Evolutionary conservation across 257 asterid genomes (phyloP).

Genomic region (Capsicum rhomboideum): DNA sequence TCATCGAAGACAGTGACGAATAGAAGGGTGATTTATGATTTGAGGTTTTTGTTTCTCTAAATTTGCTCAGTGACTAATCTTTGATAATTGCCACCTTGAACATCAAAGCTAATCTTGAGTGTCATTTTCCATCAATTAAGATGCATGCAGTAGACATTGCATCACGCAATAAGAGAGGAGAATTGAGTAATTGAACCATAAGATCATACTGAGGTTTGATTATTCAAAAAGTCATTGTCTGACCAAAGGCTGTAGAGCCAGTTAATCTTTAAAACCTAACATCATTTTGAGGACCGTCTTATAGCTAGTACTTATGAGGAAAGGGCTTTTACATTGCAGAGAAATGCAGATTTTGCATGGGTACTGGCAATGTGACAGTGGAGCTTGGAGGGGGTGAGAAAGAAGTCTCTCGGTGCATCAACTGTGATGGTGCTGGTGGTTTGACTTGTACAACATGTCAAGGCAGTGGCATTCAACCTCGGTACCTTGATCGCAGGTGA

Average conservation of each 20-base stretch:
- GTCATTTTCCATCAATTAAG: background rate
- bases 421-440: constrained; percentile 79
- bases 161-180: background rate
- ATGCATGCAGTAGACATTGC: background rate
- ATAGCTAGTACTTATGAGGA: background rate
- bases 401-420: constrained; percentile 81
- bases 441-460: constrained; percentile 98
- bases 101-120: background rate
- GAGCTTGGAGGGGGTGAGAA: constrained; percentile 78
- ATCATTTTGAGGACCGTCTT: background rate
- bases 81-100: background rate
- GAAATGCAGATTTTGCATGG: constrained; percentile 81
- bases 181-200: background rate
- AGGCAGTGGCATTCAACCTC: constrained; percentile 97
- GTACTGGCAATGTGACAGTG: constrained; percentile 61
- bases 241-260: background rate
- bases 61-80: background rate
- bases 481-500: constrained; percentile 97
- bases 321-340: constrained; percentile 36
- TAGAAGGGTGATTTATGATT: background rate
- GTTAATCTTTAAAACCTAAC: background rate
- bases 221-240: background rate
- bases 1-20: no score
- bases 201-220: background rate
- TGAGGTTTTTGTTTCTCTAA: background rate